Evolutionary conservation across 179 eudicot genomes (phyloP).

Genomic region (Amaranthus tricolor): DNA sequence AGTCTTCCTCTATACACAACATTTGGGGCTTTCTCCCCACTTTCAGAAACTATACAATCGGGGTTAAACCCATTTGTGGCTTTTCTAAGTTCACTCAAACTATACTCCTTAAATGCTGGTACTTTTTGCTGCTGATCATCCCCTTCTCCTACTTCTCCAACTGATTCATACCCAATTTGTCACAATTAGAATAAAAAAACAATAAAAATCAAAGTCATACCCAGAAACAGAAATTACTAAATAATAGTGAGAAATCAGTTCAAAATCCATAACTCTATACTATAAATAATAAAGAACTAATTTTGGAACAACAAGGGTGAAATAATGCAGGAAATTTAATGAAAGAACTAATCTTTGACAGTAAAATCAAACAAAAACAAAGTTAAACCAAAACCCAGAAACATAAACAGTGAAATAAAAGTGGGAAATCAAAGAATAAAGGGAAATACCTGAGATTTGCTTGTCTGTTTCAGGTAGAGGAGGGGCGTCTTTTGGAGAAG

Average conservation of each 20-base stretch:
- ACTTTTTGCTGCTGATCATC: conserved; percentile 55
- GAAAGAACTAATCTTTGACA: background rate
- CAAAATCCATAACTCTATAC: background rate
- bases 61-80: conserved; percentile 86
- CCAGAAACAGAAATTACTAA: background rate
- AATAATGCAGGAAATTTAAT: background rate
- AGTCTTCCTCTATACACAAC: conserved; percentile 81
- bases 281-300: background rate
- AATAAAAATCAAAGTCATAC: conserved; percentile 1
- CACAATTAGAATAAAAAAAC: background rate
- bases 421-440: background rate
- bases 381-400: conserved; percentile 25
- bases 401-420: background rate
- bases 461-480: conserved; percentile 53
- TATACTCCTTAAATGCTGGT: conserved; percentile 59
- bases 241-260: background rate
- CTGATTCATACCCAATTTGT: conserved; percentile 29
- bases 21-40: conserved; percentile 95
- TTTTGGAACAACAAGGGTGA: background rate
- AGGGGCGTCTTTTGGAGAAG: conserved; percentile 62
- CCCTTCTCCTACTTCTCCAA: conserved; percentile 57
- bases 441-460: conserved; percentile 51
- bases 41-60: conserved; percentile 78
- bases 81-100: conserved; percentile 58
- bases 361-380: conserved; percentile 2